Base-by-base conservation (phyloP, 179 eudicot species). In the Beta lomatogona region DNA sequence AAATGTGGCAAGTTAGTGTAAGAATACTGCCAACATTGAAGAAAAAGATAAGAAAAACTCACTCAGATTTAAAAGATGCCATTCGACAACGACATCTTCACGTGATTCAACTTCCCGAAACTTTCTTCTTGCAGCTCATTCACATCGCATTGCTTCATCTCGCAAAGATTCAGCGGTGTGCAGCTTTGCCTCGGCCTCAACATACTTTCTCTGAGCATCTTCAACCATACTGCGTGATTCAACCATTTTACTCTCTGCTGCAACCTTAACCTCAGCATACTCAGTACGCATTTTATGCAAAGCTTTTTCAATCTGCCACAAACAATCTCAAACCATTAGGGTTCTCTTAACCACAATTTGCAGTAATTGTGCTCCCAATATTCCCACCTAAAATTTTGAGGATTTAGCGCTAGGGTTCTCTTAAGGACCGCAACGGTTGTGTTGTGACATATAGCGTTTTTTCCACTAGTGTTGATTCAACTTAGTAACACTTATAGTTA, bases 271-370 rank as follows among this genome's bases (percentile, higher is more conserved):
- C 86, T 94, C 98, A 13, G 98, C 97, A 88, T 83, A 89, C 84
- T 95, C 99, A 28, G 92, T 89, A 52, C 98, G 97, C 96, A 95
- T 87, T 92, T 95, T 98, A 77, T 90, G 99, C 89, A 95, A 84
- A 28, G 99, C 84, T 84, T 95, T 95, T 90, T 95, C 99, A 87
- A 92, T 82, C 99, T 95, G 82, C 82, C 79, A 76, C 25, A 18
- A 31, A 44, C 45, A 68, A 70, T 71, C 77, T 15, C 25, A 70
- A 46, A 4, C 21, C 41, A 9, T 75, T 18, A 79, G 36, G n/a
- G n/a, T n/a, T n/a, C n/a, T n/a, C n/a, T n/a, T n/a, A n/a, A n/a
- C n/a, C n/a, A n/a, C n/a, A n/a, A n/a, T n/a, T n/a, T n/a, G n/a
- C n/a, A n/a, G n/a, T n/a, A n/a, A n/a, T n/a, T n/a, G n/a, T n/a